Base-by-base conservation (phyloP, 1,284 basidiomycete species). In the Cryptococcus jaspeensis region DNA sequence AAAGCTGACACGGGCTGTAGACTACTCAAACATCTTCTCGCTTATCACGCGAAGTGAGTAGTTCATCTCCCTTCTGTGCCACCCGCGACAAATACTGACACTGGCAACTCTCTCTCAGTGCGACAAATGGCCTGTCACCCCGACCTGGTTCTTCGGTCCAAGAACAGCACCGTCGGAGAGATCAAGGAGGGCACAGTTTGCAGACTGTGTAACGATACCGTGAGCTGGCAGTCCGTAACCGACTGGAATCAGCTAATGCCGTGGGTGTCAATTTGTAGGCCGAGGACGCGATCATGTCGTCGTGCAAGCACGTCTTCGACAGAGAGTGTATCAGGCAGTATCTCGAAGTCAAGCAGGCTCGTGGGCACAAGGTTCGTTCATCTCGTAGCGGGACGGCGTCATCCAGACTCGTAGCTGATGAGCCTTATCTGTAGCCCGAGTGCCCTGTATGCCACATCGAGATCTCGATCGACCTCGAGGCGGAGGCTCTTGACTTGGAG, bases 311-410 rank as follows among this genome's bases (percentile, higher is more conserved):
- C 56, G 74, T 79, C n/a, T 80, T 80, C 55, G 93, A 97, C 73
- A 86, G 96, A 60, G 92, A 95, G 73, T 99, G 96, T 70, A 94
- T 99, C 71, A 87, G 85, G 66, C 92, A 96, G 75, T 99, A 98
- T 72, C 81, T 99, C 50, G 84, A 89, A 62, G 83, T 75, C 2
- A 69, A 71, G 45, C 67, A 72, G 43, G 40, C 85, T 1, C 84
- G 85, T 18, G 82, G 87, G n/a, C 88, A 90, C 64, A 78, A 82
- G 47, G 92, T 90, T 62, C 52, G 84, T 78, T 45, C 12, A 16
- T 23, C 44, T 59, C 48, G 48, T 22, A 22, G 9, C 16, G n/a
- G n/a, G n/a, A n/a, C n/a, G n/a, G n/a, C n/a, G n/a, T n/a, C n/a
- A 7, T 12, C n/a, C 5, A 41, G 22, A 41, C n/a, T 12, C 40